These are phyloP conservation scores for Sparassis latifolia DNA, from an alignment of 1,284 basidiomycete genomes.

Conservation along the genomic window DNA sequence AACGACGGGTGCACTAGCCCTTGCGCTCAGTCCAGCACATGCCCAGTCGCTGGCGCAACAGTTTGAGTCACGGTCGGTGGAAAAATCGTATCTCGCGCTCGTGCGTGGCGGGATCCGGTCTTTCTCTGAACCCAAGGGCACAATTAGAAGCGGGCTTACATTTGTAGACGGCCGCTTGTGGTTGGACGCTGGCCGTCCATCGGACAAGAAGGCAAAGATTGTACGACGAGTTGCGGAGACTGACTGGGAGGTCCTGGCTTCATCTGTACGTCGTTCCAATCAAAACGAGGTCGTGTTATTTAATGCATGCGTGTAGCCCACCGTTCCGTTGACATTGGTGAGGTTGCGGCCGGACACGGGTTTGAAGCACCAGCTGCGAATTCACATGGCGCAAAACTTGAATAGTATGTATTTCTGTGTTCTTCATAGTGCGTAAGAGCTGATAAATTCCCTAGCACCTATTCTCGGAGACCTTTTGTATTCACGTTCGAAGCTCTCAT, in stretches of 20 bases:
- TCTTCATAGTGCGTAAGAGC: neutral
- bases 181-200: neutral
- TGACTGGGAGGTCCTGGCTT: slow-evolving; percentile 53
- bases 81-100: slow-evolving; percentile 62
- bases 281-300: neutral
- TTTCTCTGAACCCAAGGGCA: slow-evolving; percentile 36
- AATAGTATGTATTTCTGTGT: slow-evolving; percentile 25
- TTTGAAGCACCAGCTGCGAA: slow-evolving; percentile 62
- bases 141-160: slow-evolving; percentile 35
- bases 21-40: slow-evolving; percentile 38
- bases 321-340: slow-evolving; percentile 48
- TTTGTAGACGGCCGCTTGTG: slow-evolving; percentile 38
- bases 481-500: slow-evolving; percentile 22
- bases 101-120: slow-evolving; percentile 45
- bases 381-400: slow-evolving; percentile 49
- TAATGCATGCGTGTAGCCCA: slow-evolving; percentile 27
- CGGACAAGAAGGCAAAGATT: neutral
- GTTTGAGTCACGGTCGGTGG: slow-evolving; percentile 40
- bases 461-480: slow-evolving; percentile 56
- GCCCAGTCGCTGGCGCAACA: slow-evolving; percentile 51
- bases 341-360: slow-evolving; percentile 53
- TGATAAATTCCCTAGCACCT: slow-evolving; percentile 37
- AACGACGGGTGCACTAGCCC: slow-evolving; percentile 56
- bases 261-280: slow-evolving; percentile 37
- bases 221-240: slow-evolving; percentile 33